Percentiles rank a stretch among this genome's conserved stretches.
These are phyloP conservation scores for Chalciporus sphaerocephalus DNA, from an alignment of 768 basidiomycete species.

Conservation along the genomic window DNA sequence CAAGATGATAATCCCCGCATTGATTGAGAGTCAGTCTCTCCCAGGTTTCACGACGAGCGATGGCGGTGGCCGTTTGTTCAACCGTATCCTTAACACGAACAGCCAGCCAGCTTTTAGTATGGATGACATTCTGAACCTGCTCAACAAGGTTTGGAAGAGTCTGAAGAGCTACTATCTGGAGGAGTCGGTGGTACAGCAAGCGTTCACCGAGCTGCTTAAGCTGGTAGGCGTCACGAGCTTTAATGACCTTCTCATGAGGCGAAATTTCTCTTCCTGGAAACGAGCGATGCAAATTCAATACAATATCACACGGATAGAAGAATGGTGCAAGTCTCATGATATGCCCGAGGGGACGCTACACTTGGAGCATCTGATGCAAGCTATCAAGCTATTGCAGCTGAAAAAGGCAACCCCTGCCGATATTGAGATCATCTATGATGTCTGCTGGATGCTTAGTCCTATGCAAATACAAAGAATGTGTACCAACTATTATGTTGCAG, in stretches of 20 bases:
- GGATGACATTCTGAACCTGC: slow-evolving; percentile 95
- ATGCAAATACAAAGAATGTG: slow-evolving; percentile 99
- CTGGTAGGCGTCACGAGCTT: slow-evolving; percentile 95
- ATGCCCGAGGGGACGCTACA: slow-evolving; percentile 99
- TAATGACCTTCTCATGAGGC: slow-evolving; percentile 96
- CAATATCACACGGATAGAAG: slow-evolving; percentile 94
- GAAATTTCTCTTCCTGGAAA: slow-evolving; percentile 99
- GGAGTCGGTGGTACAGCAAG: slow-evolving; percentile 93
- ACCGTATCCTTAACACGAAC: slow-evolving; percentile 83
- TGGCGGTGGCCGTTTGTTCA: slow-evolving; percentile 89
- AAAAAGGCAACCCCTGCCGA: slow-evolving; percentile 96
- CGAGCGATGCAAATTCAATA: slow-evolving; percentile 99
- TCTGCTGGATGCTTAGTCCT: slow-evolving; percentile 99
- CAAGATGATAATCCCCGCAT: slow-evolving; percentile 99
- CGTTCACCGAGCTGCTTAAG: slow-evolving; percentile 90
- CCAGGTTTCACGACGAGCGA: slow-evolving; percentile 97
- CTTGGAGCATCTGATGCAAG: slow-evolving; percentile 98
- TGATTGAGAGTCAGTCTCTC: slow-evolving; percentile 95
- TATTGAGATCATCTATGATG: slow-evolving; percentile 98
- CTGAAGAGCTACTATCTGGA: slow-evolving; percentile 99
- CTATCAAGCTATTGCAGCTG: slow-evolving; percentile 93
- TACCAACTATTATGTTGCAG: slow-evolving; percentile 97
- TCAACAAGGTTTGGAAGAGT: slow-evolving; percentile 98
- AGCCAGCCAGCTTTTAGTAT: slow-evolving; percentile 89
- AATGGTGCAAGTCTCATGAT: slow-evolving; percentile 99